phyloP scores from a whole-genome alignment of 2,329 filamentous ascomycete genomes.

The Celoporthe dispersa region DNA sequence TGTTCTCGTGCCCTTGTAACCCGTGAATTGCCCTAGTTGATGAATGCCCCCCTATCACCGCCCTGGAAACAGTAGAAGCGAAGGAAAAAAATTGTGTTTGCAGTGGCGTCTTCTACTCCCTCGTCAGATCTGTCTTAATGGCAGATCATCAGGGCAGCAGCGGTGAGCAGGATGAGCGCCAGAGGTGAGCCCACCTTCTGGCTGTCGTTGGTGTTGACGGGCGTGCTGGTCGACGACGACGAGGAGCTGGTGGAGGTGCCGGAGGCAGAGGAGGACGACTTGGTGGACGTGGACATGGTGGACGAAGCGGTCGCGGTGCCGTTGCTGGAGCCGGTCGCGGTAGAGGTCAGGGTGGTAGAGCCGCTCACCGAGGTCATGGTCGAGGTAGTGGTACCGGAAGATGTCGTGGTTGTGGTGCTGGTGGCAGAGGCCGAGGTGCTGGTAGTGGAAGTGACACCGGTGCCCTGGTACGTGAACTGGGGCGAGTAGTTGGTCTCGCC shows the following conservation, averaged over 20 bases:
- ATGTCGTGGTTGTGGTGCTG: constrained; percentile 23
- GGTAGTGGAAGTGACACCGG: constrained; percentile 30
- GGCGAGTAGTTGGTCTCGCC: constrained; percentile 49
- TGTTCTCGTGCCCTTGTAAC: constrained; percentile 1
- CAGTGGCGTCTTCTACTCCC: background rate
- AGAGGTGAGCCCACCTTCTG: constrained; percentile 45
- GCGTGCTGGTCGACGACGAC: constrained; percentile 34
- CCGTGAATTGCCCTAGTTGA: constrained; percentile 8
- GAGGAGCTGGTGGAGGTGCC: constrained; percentile 29
- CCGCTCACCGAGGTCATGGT: constrained; percentile 25
- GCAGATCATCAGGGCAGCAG: constrained; percentile 47
- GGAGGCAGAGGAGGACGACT: constrained; percentile 11
- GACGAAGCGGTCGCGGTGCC: constrained; percentile 31
- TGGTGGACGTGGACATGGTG: constrained; percentile 29
- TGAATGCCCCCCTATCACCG: background rate
- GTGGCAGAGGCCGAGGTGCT: constrained; percentile 29
- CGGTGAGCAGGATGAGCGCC: constrained; percentile 45
- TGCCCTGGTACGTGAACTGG: constrained; percentile 43
- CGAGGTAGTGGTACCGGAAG: constrained; percentile 29
- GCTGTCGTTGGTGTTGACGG: constrained; percentile 42
- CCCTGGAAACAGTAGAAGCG: constrained; percentile 5
- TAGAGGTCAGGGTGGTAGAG: constrained; percentile 33
- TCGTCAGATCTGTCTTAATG: constrained; percentile 39
- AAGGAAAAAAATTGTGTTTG: background rate
- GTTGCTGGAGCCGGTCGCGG: constrained; percentile 31